Base-by-base conservation (phyloP, 1,284 basidiomycete species). In the Cryptococcus depauperatus region DNA sequence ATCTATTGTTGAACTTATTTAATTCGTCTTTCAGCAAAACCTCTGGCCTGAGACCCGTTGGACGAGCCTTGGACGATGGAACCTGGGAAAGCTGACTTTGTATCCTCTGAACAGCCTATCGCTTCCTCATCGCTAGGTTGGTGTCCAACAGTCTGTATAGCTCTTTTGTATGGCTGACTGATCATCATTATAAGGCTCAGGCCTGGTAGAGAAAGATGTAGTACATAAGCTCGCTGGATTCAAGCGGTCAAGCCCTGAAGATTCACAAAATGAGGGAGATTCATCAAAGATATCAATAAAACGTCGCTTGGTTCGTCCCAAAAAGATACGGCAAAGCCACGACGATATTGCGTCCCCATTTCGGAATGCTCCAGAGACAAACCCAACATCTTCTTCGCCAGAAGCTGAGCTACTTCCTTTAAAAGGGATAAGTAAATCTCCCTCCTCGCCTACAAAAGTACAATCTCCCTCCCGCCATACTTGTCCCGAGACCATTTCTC, bases 221-320 rank as follows among this genome's bases (percentile, higher is more conserved):
- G 10, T 13, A 13, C 21, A 25, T 21, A 25, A 13, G 11, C 28
- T 38, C 18, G 6, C 14, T 4, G 38, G 39, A 5, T 42, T 30
- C 30, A 48, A 46, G 23, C 42, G 50, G 18, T 48, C 46, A 11
- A 51, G 43, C 16, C 44, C 43, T 46, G 43, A 37, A 28, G 35
- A 44, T 5, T 13, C 34, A 3, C 28, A 25, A 11, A 37, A 37
- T 8, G 35, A 19, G 23, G 43, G 23, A 38, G 18, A 29, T 13
- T 13, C 38, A 32, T 25, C 42, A 5, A 44, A 39, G 11, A 25
- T 30, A 11, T 27, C 47, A 30, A 66, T 64, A 37, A 66, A 62
- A 42, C 48, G 56, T 23, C 54, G 64, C 9, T 39, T 64, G 2
- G 55, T 68, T 5, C 55, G 65, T 21, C 63, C 62, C 9, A 66